A percentile compares a stretch with the other conserved stretches of the same genome.
Conservation (phyloP, 2,329 filamentous ascomycete species). For the Calonectria pseudoreteaudii region DNA sequence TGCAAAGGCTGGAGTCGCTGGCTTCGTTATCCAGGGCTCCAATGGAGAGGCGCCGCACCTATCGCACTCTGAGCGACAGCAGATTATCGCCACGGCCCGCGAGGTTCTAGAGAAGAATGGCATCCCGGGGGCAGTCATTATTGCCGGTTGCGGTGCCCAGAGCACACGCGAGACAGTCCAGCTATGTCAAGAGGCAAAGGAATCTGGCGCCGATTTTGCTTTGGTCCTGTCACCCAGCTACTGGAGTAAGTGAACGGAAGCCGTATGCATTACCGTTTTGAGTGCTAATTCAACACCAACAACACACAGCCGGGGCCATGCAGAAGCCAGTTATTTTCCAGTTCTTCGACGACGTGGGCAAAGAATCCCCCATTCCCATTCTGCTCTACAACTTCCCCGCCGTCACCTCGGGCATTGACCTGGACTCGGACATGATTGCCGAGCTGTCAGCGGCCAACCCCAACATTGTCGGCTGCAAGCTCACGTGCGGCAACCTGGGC, state of each 20-base stretch:
- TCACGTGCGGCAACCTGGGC: constrained; percentile 19
- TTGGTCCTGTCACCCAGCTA: constrained; percentile 77
- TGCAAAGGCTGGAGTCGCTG: constrained; percentile 72
- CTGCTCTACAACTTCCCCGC: constrained; percentile 75
- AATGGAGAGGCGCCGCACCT: constrained; percentile 82
- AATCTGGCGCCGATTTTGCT: constrained; percentile 74
- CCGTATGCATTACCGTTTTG: not conserved
- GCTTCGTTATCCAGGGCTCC: constrained; percentile 78
- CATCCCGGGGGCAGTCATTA: constrained; percentile 68
- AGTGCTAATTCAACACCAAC: not conserved
- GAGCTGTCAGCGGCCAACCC: constrained; percentile 12
- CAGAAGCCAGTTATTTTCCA: constrained; percentile 67
- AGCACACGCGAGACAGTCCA: constrained; percentile 76
- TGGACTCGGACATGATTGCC: constrained; percentile 66
- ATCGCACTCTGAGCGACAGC: constrained; percentile 72
- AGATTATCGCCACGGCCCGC: constrained; percentile 71
- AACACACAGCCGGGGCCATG: constrained; percentile 28
- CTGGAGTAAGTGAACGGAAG: constrained; percentile 62
- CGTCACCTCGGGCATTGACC: constrained; percentile 68
- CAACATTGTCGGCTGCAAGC: constrained; percentile 26
- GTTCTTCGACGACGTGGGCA: constrained; percentile 70
- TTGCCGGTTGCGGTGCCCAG: constrained; percentile 77
- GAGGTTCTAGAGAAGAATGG: constrained; percentile 70
- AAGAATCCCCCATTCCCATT: constrained; percentile 67
- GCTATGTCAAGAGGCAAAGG: constrained; percentile 72